These are phyloP conservation scores for Lolium multiflorum DNA, from an alignment of 176 grass and related monocot species.

Conservation along the genomic window DNA sequence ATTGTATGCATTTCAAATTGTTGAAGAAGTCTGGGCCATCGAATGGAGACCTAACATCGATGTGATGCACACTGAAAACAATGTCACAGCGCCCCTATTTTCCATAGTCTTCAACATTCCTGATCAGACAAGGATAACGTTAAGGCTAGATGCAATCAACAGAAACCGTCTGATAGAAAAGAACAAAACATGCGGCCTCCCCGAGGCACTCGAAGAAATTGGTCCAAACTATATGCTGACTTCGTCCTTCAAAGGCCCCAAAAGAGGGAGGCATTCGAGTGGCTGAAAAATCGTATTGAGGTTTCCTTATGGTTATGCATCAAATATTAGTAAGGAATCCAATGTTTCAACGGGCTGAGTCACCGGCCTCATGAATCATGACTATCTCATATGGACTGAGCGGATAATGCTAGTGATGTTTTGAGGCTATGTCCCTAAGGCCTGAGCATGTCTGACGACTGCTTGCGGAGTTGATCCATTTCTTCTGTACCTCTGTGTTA, in stretches of 20 bases:
- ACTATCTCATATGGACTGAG: conserved; percentile 22
- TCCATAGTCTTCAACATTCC: no score
- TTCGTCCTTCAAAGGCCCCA: no score
- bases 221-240: no score
- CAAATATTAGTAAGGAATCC: neutral
- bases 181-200: no score
- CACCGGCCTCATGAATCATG: conserved; percentile 7
- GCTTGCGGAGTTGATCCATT: neutral
- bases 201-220: no score
- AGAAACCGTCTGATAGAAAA: no score
- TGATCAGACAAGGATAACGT: no score
- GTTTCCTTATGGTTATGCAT: conserved; percentile 18
- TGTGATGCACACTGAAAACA: neutral
- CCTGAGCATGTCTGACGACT: neutral
- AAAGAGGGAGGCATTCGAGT: neutral
- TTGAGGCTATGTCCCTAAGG: conserved; percentile 3
- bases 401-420: neutral
- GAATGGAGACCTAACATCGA: no score
- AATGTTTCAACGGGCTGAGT: neutral
- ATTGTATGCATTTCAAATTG: no score
- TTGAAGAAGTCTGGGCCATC: no score
- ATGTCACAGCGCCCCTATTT: no score
- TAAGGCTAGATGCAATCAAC: no score
- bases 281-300: neutral
- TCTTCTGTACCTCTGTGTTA: neutral